Percentiles rank a stretch among this genome's conserved stretches.
phyloP scores from a whole-genome alignment of 768 basidiomycete genomes.

The Pilatotrama ljubarskyi region DNA sequence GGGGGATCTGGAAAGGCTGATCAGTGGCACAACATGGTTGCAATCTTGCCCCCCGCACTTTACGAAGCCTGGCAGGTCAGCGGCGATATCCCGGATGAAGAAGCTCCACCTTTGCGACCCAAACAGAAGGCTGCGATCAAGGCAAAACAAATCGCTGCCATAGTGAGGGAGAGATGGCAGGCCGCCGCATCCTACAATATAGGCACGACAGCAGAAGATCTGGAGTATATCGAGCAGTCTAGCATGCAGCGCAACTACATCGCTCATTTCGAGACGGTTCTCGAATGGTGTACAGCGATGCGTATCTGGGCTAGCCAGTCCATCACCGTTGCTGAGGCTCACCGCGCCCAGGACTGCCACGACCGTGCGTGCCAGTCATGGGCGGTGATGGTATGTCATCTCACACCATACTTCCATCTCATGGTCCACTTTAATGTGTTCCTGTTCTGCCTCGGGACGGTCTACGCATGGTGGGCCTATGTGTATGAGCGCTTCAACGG shows the following conservation, averaged over 20 bases:
- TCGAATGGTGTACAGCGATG: neutral
- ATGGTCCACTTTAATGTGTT: neutral
- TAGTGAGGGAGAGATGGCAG: neutral
- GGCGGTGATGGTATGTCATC: neutral
- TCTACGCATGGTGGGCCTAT: neutral
- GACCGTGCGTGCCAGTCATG: neutral
- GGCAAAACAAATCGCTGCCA: neutral
- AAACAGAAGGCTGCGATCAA: neutral
- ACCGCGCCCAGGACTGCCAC: constrained; percentile 1
- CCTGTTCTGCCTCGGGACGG: neutral
- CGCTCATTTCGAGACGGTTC: neutral
- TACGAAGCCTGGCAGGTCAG: neutral
- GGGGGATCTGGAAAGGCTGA: neutral
- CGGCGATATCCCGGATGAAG: neutral
- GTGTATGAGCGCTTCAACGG: neutral
- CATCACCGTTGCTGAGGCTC: neutral
- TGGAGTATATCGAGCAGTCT: neutral
- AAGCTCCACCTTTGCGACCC: neutral
- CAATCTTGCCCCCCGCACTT: neutral
- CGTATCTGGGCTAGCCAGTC: neutral
- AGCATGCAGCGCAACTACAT: neutral
- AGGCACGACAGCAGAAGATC: neutral
- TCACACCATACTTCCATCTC: neutral
- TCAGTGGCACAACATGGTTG: neutral
- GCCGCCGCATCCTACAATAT: neutral